Conservation (phyloP, 83 land plant species). For the Diphasiastrum complanatum region DNA sequence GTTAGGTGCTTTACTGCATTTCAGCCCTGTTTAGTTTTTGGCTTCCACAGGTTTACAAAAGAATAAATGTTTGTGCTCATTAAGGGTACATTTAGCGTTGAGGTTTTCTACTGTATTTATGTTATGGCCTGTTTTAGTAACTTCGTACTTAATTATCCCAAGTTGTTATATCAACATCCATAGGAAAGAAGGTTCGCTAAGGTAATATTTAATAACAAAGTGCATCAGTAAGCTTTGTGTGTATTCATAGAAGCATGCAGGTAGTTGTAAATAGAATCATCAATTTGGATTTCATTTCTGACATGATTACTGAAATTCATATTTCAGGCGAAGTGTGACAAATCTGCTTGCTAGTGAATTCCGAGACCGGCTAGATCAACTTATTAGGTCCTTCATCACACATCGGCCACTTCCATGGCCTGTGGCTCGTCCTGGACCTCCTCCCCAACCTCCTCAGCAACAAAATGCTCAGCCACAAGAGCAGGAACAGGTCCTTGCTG, state of each 20-base stretch:
- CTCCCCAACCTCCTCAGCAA: slow-evolving; percentile 33
- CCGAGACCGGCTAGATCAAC: slow-evolving; percentile 79
- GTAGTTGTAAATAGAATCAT: no score
- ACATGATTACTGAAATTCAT: not conserved
- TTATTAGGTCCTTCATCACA: slow-evolving; percentile 62
- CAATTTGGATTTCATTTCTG: slow-evolving; percentile 3
- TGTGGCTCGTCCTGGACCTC: not conserved
- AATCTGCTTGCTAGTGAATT: slow-evolving; percentile 92
- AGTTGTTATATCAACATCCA: no score
- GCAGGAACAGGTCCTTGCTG: slow-evolving; percentile 31
- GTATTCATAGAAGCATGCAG: no score
- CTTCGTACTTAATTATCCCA: no score
- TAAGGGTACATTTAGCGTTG: no score
- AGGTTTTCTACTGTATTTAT: no score
- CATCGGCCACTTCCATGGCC: not conserved
- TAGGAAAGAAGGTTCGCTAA: no score
- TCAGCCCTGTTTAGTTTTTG: not conserved
- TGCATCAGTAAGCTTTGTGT: no score
- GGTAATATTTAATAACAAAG: no score
- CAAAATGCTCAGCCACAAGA: slow-evolving; percentile 35
- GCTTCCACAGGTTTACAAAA: not conserved
- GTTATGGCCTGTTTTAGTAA: no score
- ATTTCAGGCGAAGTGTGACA: slow-evolving; percentile 75
- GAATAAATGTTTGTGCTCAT: not conserved
- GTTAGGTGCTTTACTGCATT: not conserved